These are phyloP conservation scores for Trichoderma sp. DNA, from an alignment of 2,329 filamentous ascomycete genomes.

Conservation along the genomic window DNA sequence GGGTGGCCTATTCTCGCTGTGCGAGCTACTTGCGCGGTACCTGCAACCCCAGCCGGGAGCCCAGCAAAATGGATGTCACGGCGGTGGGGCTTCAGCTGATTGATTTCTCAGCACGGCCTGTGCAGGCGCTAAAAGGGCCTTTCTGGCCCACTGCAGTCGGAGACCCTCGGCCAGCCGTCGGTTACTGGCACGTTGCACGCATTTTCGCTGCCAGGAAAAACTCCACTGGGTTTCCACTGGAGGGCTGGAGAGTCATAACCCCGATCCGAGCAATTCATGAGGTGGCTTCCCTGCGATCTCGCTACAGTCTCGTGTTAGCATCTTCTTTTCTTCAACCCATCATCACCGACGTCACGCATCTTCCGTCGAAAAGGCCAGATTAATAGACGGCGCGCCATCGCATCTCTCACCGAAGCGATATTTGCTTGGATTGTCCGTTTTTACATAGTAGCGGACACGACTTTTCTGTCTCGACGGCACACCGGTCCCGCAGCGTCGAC, in stretches of 20 bases:
- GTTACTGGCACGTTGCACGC: conserved; percentile 17
- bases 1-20: not conserved
- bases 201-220: conserved; percentile 1
- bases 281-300: conserved; percentile 3
- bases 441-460: not conserved
- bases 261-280: conserved; percentile 10
- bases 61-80: not conserved
- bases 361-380: not conserved
- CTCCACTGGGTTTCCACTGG: not conserved
- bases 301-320: not conserved
- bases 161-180: conserved; percentile 11
- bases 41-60: not conserved
- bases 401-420: not conserved
- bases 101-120: conserved; percentile 19
- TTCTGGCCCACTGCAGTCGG: conserved; percentile 10
- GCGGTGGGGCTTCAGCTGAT: conserved; percentile 16
- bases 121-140: conserved; percentile 8
- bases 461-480: not conserved
- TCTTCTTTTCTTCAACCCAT: not conserved
- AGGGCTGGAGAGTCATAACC: conserved; percentile 18
- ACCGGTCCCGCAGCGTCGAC: not conserved
- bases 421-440: not conserved
- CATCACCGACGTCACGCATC: not conserved
- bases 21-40: not conserved
- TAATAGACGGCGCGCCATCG: not conserved